These are phyloP conservation scores for Cryphonectria japonica DNA, from an alignment of 2,329 filamentous ascomycete genomes.

Conservation along the genomic window DNA sequence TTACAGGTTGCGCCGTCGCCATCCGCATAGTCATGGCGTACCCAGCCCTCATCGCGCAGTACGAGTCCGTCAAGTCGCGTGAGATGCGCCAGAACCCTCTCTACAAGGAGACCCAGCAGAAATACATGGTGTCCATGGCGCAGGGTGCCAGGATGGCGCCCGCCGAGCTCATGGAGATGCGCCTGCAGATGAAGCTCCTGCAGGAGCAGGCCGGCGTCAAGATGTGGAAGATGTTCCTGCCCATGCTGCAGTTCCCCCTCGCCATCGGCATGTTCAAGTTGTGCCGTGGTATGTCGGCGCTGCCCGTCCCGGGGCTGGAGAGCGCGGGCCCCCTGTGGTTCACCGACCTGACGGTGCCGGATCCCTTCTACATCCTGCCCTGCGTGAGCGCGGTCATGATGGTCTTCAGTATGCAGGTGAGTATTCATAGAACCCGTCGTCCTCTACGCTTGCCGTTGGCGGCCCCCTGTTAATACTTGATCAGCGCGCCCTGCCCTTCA, in stretches of 20 bases:
- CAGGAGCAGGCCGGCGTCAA: slow-evolving; percentile 60
- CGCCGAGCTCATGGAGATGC: slow-evolving; percentile 48
- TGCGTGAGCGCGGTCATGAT: slow-evolving; percentile 59
- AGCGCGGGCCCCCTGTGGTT: slow-evolving; percentile 78
- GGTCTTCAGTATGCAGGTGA: slow-evolving; percentile 62
- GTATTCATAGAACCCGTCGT: slow-evolving; percentile 32
- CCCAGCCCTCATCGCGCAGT: slow-evolving; percentile 64
- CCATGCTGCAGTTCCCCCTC: slow-evolving; percentile 65
- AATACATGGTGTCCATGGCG: slow-evolving; percentile 50
- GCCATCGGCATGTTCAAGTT: slow-evolving; percentile 82
- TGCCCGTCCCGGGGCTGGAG: slow-evolving; percentile 82
- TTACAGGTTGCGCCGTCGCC: slow-evolving; percentile 66
- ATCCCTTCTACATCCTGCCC: slow-evolving; percentile 81
- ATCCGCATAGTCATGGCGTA: slow-evolving; percentile 70
- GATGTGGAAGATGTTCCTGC: slow-evolving; percentile 53
- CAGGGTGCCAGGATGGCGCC: slow-evolving; percentile 48
- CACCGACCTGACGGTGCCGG: slow-evolving; percentile 71
- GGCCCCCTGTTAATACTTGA: slow-evolving; percentile 19
- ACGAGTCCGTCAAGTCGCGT: slow-evolving; percentile 65
- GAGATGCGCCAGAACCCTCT: slow-evolving; percentile 59
- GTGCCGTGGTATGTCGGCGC: slow-evolving; percentile 69
- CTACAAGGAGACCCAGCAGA: slow-evolving; percentile 54
- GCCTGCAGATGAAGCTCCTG: slow-evolving; percentile 53
- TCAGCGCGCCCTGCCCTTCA: slow-evolving; percentile 40
- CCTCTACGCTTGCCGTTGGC: neutral